phyloP scores from a whole-genome alignment of 306 rosid species.

The Rubus parviflorus region DNA sequence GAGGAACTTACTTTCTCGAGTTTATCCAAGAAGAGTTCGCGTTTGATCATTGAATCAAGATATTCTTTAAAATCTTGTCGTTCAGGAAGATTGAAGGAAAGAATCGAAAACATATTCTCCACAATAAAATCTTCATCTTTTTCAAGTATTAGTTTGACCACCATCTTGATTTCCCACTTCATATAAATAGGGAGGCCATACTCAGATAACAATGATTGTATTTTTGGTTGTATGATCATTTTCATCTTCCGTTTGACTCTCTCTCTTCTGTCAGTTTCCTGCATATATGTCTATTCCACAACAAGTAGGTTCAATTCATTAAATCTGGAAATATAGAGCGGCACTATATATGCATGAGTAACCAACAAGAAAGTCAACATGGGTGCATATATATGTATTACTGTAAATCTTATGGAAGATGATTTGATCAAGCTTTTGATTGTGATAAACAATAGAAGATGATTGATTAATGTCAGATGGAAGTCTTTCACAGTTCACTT shows the following conservation, averaged over 20 bases:
- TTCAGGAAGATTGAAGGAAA: background rate
- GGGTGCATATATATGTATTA: too few species aligned
- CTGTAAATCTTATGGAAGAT: too few species aligned
- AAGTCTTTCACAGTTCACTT: too few species aligned
- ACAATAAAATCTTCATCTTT: background rate
- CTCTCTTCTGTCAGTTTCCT: too few species aligned
- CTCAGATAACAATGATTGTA: background rate
- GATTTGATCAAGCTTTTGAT: too few species aligned
- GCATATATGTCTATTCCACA: too few species aligned
- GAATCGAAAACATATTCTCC: background rate
- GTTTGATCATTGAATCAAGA: background rate
- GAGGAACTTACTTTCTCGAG: background rate
- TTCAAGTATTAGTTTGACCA: background rate
- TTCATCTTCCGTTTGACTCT: background rate
- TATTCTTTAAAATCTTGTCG: background rate
- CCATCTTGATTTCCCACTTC: accelerated
- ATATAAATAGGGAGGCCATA: background rate
- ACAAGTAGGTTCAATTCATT: too few species aligned
- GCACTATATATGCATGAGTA: too few species aligned
- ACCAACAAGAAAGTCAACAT: too few species aligned
- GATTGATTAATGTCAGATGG: too few species aligned
- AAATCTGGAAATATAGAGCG: too few species aligned
- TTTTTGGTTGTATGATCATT: background rate
- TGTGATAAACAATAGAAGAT: too few species aligned
- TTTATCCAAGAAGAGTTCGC: background rate